Percentiles rank a stretch among this genome's conserved stretches.
phyloP scores from a whole-genome alignment of 345 rosid genomes.

The Murraya koenigii region DNA sequence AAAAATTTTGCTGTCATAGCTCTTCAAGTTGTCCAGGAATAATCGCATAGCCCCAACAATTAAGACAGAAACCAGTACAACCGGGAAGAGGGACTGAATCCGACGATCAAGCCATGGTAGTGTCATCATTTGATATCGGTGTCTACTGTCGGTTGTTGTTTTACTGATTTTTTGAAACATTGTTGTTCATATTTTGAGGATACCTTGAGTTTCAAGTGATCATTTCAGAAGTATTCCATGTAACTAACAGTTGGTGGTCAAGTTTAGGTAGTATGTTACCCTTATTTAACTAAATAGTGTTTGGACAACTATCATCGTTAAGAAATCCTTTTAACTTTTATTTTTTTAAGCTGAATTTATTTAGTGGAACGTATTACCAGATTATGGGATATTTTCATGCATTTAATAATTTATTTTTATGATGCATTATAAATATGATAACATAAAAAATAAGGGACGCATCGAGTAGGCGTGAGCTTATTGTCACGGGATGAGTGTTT shows the following conservation, averaged over 20 bases:
- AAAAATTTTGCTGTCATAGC: conserved; percentile 35
- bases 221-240: conserved; percentile 13
- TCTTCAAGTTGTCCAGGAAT: conserved; percentile 55
- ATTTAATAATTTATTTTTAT: no score
- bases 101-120: conserved; percentile 41
- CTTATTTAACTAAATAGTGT: not conserved
- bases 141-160: not conserved
- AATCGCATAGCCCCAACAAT: conserved; percentile 51
- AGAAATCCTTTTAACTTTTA: not conserved
- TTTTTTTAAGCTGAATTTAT: not conserved
- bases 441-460: no score
- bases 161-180: not conserved
- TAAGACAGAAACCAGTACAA: conserved; percentile 48
- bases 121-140: conserved; percentile 28
- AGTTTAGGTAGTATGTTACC: conserved; percentile 15
- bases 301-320: not conserved
- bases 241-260: conserved; percentile 50
- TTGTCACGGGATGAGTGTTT: no score
- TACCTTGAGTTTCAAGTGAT: conserved; percentile 48
- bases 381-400: no score
- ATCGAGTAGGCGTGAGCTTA: no score
- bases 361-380: no score
- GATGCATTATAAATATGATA: no score
- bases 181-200: conserved; percentile 8
- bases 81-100: conserved; percentile 56